phyloP scores from a whole-genome alignment of 78 protist species.

The Protostelium mycophagum region DNA sequence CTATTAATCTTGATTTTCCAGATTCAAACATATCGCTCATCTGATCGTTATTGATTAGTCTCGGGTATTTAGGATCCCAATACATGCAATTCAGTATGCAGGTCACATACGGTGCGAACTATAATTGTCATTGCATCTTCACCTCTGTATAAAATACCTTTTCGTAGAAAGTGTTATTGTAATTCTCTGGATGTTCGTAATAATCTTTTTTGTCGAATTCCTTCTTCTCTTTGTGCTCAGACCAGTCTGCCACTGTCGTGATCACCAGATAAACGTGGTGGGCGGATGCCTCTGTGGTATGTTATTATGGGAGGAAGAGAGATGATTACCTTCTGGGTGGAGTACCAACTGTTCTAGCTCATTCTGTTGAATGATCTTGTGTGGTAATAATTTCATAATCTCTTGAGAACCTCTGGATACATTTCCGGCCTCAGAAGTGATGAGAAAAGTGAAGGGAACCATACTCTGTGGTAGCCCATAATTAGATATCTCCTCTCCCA shows the following conservation, averaged over 20 bases:
- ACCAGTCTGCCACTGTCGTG: slow-evolving; percentile 31
- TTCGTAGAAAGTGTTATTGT: slow-evolving; percentile 56
- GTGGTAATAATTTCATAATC: slow-evolving; percentile 76
- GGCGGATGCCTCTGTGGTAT: not conserved
- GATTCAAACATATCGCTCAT: slow-evolving; percentile 16
- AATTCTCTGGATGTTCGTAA: slow-evolving; percentile 75
- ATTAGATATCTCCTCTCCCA: slow-evolving; percentile 69
- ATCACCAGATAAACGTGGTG: not conserved
- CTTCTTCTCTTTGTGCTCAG: slow-evolving; percentile 48
- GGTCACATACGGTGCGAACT: slow-evolving; percentile 57
- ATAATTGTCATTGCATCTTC: not conserved
- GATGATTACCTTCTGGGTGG: not conserved
- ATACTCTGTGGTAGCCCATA: slow-evolving; percentile 73
- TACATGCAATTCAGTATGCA: slow-evolving; percentile 78
- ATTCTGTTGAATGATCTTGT: slow-evolving; percentile 53
- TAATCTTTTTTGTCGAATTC: slow-evolving; percentile 70
- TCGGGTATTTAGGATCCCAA: slow-evolving; percentile 88
- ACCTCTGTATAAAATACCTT: not conserved
- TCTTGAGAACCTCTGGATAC: slow-evolving; percentile 77
- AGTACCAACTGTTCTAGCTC: slow-evolving; percentile 59
- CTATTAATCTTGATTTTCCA: slow-evolving; percentile 39
- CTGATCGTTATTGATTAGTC: slow-evolving; percentile 75
- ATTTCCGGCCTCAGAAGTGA: slow-evolving; percentile 72
- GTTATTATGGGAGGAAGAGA: not conserved
- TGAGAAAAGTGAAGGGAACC: slow-evolving; percentile 69